These are phyloP conservation scores for Thinopyrum elongatum DNA, from an alignment of 176 grass and related monocot genomes.

Conservation along the genomic window DNA sequence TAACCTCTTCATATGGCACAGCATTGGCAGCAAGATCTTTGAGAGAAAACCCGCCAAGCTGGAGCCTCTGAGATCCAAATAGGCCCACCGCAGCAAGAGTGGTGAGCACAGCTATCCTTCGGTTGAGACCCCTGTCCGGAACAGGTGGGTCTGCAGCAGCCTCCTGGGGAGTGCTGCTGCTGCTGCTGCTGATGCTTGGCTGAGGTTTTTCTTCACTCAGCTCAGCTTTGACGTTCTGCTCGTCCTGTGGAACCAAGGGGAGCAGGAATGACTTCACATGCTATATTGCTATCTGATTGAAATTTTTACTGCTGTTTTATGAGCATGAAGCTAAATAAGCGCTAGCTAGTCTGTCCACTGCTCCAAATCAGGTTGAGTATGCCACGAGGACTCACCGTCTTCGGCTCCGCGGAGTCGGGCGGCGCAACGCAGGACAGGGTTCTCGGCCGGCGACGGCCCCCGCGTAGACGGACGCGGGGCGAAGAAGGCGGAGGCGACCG, in stretches of 20 bases:
- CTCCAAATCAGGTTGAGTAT: neutral
- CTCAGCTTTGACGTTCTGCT: constrained; percentile 38
- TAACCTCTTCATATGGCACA: constrained; percentile 75
- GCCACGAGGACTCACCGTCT: constrained; percentile 21
- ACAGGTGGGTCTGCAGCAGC: constrained; percentile 37
- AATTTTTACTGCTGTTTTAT: neutral
- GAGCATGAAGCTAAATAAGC: neutral
- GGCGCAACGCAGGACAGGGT: constrained; percentile 38
- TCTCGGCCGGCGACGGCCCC: constrained; percentile 1
- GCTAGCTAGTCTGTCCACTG: neutral
- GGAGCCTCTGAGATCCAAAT: constrained; percentile 71
- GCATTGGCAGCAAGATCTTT: constrained; percentile 80
- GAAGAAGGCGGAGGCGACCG: constrained; percentile 1
- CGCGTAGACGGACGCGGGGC: neutral
- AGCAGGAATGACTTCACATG: neutral
- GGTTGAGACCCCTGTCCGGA: constrained; percentile 76
- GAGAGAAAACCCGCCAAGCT: constrained; percentile 70
- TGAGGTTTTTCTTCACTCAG: constrained; percentile 37
- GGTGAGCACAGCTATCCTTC: constrained; percentile 71
- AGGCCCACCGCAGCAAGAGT: constrained; percentile 57
- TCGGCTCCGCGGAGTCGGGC: constrained; percentile 42
- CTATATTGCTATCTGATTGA: neutral
- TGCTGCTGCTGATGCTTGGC: constrained; percentile 26
- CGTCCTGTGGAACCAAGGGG: constrained; percentile 45
- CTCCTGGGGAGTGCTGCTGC: constrained; percentile 28